Evolutionary conservation across 2,329 filamentous ascomycete species (phyloP).

Genomic region (Xylariomycetidae sp.): DNA sequence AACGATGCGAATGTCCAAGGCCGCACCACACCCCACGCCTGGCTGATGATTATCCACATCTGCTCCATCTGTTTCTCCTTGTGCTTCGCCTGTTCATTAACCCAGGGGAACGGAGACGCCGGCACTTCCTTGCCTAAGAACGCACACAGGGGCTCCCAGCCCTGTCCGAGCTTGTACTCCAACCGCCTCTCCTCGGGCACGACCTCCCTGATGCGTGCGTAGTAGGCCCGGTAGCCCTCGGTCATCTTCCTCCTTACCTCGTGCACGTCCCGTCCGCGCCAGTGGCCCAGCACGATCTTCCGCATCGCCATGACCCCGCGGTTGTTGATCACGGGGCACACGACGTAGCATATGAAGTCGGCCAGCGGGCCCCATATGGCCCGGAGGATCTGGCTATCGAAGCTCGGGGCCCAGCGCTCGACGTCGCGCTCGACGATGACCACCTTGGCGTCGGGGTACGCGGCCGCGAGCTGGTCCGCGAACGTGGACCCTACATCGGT

Average conservation of each 20-base stretch:
- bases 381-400: conserved; percentile 16
- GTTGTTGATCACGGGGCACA: conserved; percentile 19
- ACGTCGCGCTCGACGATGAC: conserved; percentile 12
- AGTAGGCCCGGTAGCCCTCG: conserved; percentile 13
- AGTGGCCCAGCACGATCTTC: conserved; percentile 7
- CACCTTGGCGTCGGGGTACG: conserved; percentile 13
- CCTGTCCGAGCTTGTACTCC: conserved; percentile 16
- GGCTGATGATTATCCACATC: no score
- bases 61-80: no score
- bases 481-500: conserved; percentile 11
- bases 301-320: conserved; percentile 15
- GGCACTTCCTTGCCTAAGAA: conserved; percentile 17
- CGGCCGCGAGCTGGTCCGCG: conserved; percentile 6
- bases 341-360: conserved; percentile 1
- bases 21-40: no score
- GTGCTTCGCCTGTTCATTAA: conserved; percentile 6
- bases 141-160: conserved; percentile 21
- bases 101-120: conserved; percentile 7
- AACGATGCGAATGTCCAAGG: no score
- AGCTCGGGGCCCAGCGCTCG: conserved; percentile 12
- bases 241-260: conserved; percentile 1
- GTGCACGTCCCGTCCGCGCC: conserved; percentile 1
- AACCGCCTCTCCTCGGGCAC: conserved; percentile 12
- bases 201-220: conserved; percentile 8
- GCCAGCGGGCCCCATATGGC: conserved; percentile 8